Evolutionary conservation across 805 yeast species (phyloP), one percentile per base, ranked within the genome.

Genomic region (Dipodascus geniculatus): DNA sequence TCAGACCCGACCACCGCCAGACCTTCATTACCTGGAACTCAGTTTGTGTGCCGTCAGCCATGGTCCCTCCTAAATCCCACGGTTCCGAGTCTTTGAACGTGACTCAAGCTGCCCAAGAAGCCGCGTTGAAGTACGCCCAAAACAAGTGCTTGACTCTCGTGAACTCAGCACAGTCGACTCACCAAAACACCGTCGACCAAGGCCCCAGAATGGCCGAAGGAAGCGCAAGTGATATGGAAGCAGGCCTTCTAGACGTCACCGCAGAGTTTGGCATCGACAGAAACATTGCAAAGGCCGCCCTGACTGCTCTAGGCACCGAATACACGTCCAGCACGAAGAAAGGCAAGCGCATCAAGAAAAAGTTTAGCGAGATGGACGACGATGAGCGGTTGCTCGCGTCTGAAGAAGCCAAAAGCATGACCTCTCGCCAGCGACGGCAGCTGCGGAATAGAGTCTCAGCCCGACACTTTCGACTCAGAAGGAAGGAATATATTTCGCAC

Each of bases 361-460:
- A 38, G 44, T 38, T 11, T n/a, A 38, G 49, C n/a, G 54, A 49
- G 11, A 54, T 53, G 57, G 70, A 60, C 57, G 66, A 51, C 59
- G 68, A 60, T 61, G 73, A 58, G 57, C 55, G 55, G 22, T 59
- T 65, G n/a, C 56, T 63, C 49, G 57, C 61, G 0, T 61, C 65
- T 2, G 64, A 63, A 33, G 63, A 59, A 22, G 65, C 63, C 52
- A 58, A 58, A 56, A 53, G 53, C 48, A 57, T 63, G 22, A 53
- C 63, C 38, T 61, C 68, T 24, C 59, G 61, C 48, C 64, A 64
- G 53, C 65, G 67, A 19, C 56, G 68, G 9, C 67, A 64, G 53
- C 59, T 64, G 31, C 59, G 68, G 28, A 64, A 64, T 55, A 56
- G 63, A 50, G 65, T 64, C 20, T 61, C 65, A 2, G 68, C 68